Evolutionary conservation across 2,329 filamentous ascomycete species (phyloP).

Genomic region (Trichophyton simii): DNA sequence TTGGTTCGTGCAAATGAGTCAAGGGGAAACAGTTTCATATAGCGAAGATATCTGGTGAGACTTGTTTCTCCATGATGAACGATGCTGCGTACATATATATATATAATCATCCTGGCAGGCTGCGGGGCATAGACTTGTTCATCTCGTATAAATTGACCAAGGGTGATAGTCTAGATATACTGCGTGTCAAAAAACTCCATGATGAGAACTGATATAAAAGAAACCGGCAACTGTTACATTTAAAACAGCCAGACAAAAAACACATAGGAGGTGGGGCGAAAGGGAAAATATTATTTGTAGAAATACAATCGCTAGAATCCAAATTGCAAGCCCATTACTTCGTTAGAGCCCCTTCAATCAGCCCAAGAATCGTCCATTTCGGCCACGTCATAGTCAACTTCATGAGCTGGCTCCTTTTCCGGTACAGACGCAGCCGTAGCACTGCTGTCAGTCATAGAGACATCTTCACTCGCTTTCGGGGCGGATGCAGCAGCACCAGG

Average conservation of each 20-base stretch:
- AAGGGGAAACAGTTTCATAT: neutral
- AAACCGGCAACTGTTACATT: too few relatives aligned
- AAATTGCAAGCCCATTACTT: neutral
- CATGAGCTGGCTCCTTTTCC: conserved; percentile 17
- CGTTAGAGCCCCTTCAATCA: conserved; percentile 12
- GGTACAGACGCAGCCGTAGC: neutral
- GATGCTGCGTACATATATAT: neutral
- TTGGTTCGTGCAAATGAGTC: neutral
- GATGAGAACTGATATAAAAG: too few relatives aligned
- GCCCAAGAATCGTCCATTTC: conserved; percentile 37
- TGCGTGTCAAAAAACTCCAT: too few relatives aligned
- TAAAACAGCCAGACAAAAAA: too few relatives aligned
- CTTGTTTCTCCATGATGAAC: neutral
- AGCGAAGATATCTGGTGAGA: neutral
- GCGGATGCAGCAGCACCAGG: conserved; percentile 11
- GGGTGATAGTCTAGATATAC: too few relatives aligned
- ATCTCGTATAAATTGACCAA: neutral
- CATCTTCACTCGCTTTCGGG: conserved; percentile 19
- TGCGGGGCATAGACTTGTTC: neutral
- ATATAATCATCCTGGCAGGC: neutral
- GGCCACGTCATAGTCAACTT: conserved; percentile 41
- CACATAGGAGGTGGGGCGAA: neutral
- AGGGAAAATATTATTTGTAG: neutral
- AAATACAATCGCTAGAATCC: neutral
- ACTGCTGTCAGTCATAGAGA: conserved; percentile 17